Percentiles rank a stretch among this genome's conserved stretches.
Conservation (phyloP, 805 yeast species). For the Wickerhamiella kazuoi region DNA sequence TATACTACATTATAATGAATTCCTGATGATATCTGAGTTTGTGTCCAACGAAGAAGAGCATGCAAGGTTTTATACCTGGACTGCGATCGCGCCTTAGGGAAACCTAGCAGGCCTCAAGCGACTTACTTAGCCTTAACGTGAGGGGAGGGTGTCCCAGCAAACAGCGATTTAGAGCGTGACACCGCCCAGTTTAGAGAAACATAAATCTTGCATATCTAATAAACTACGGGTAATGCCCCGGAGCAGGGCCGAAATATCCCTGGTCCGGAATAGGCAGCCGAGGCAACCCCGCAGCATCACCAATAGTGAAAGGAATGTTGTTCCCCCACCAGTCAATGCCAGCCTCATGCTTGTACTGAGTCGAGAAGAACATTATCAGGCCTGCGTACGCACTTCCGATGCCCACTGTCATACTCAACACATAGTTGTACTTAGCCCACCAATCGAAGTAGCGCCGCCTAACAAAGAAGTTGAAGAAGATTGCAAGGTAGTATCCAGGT, state of each 20-base stretch:
- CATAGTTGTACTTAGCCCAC: constrained; percentile 37
- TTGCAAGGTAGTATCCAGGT: constrained; percentile 18
- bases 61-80: too few species aligned
- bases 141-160: too few species aligned
- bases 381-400: constrained; percentile 49
- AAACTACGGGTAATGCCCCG: neutral
- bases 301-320: constrained; percentile 14
- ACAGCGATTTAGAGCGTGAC: too few species aligned
- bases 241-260: constrained; percentile 21
- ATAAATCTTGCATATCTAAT: too few species aligned
- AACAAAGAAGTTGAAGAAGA: constrained; percentile 29
- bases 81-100: too few species aligned
- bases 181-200: too few species aligned
- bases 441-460: constrained; percentile 32
- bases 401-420: constrained; percentile 37
- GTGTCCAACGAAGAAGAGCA: too few species aligned
- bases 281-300: constrained; percentile 9
- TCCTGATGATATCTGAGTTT: too few species aligned
- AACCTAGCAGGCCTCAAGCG: too few species aligned
- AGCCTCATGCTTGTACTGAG: constrained; percentile 26
- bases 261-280: constrained; percentile 10
- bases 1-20: too few species aligned
- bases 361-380: constrained; percentile 37
- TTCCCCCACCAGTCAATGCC: constrained; percentile 53
- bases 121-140: too few species aligned